Evolutionary conservation across 257 asterid species (phyloP), one percentile per base, ranked within the genome.

Genomic region (Scutellaria barbata): DNA sequence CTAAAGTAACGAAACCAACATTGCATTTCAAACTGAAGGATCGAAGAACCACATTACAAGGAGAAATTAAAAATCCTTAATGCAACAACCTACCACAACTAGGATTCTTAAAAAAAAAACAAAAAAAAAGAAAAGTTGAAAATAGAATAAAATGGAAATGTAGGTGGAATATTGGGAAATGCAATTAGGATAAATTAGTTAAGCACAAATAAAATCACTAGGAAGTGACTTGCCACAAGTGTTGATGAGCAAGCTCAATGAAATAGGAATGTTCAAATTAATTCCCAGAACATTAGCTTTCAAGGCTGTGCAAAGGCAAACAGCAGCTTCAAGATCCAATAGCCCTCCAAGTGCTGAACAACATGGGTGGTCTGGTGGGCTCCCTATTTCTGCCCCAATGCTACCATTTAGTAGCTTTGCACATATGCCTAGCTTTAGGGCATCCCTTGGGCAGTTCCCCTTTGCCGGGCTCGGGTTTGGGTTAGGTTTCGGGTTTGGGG

Each of bases 241-340:
- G 83, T 89, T 87, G 48, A 89, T 42, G 30, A 89, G 84, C 85
- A 89, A 66, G 73, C 91, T 89, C 22, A 89, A 37, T 2, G 96
- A 84, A 35, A 89, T 85, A 30, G 96, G 96, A 63, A 89, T 85
- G 75, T 89, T 59, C 7, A 89, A 20, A 74, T 89, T 85, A 53
- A 89, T 89, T 46, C 91, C 91, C 40, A 89, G 91, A 68, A 89
- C 69, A 73, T 85, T 85, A 2, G 96, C 96, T 52, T 82, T 89
- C 77, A 89, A 52, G 7, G 96, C 96, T 8, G 96, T 89, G 83
- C 96, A 89, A 57, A 89, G 93, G 81, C 96, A 89, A 45, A 83
- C 45, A 0, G 91, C 91, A 30, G 81, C 93, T 73, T 89, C 96
- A 37, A 89, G 87, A 75, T 89, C 96, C 56, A 87, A 41, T 6